phyloP scores from a whole-genome alignment of 1,139 yeast genomes.

The Lodderomyces oxycetoniae region DNA sequence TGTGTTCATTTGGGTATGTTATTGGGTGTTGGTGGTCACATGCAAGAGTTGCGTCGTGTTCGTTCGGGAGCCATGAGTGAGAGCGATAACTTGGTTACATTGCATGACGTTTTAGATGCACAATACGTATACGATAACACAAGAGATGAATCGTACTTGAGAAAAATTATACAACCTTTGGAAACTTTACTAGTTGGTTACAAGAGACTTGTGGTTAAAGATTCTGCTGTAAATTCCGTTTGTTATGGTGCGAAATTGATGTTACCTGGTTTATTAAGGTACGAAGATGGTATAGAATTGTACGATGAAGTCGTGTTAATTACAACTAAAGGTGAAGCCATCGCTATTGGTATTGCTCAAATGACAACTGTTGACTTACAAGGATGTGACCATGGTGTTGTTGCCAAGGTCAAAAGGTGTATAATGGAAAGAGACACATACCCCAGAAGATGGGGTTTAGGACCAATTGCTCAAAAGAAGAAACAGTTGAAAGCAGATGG shows the following conservation, averaged over 20 bases:
- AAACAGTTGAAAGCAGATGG: constrained; percentile 97
- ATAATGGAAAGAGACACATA: constrained; percentile 99
- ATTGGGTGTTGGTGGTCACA: constrained; percentile 97
- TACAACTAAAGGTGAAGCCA: constrained; percentile 99
- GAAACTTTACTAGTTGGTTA: constrained; percentile 91
- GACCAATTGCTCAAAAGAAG: constrained; percentile 98
- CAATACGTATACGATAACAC: constrained; percentile 97
- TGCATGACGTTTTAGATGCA: constrained; percentile 96
- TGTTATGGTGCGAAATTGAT: constrained; percentile 98
- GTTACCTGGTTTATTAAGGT: constrained; percentile 97
- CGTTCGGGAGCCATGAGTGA: constrained; percentile 95
- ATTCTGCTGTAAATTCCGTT: constrained; percentile 95
- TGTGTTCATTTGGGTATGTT: constrained; percentile 99
- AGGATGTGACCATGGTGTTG: constrained; percentile 96
- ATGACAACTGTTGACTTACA: constrained; percentile 98
- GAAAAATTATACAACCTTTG: constrained; percentile 92
- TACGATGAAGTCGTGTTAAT: constrained; percentile 97
- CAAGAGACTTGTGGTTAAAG: constrained; percentile 96
- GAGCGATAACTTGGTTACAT: constrained; percentile 85
- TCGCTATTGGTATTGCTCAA: constrained; percentile 97
- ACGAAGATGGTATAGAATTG: constrained; percentile 95
- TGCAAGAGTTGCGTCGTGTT: constrained; percentile 99
- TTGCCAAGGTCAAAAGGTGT: constrained; percentile 97
- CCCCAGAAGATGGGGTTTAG: constrained; percentile 99
- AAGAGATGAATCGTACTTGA: constrained; percentile 90